Evolutionary conservation across 495 filamentous ascomycete genomes (phyloP), one percentile per base, ranked within the genome.

Genomic region (Pseudevernia furfuracea): DNA sequence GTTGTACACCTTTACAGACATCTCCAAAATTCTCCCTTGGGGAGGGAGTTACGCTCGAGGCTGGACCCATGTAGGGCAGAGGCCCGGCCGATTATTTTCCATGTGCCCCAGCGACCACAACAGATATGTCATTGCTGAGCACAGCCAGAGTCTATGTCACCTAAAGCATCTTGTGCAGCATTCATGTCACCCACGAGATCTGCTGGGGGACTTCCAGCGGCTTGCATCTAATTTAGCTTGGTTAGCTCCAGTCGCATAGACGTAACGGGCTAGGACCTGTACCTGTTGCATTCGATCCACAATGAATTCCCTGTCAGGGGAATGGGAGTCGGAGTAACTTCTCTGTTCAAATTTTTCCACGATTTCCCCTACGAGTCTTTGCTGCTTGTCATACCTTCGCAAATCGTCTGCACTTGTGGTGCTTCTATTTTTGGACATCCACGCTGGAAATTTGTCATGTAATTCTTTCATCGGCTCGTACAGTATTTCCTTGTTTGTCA

Each of bases 381-480:
- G 88, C 79, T 97, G 94, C 72, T 87, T 83, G 73, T 88, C 79
- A 75, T 96, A 97, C 59, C 89, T 76, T 69, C 82, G 81, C 72
- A 92, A 72, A 70, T 97, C 93, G 57, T 89, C 90, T 4, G 86
- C 75, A 61, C 80, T 87, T 0, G 81, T 78, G 61, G 78, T 86
- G 10, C 71, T 81, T 66, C 79, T 81, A 71, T 96, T 92, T 76
- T 90, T 87, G 67, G 81, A 82, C 72, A 98, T 78, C 94, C 94
- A 98, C 5, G 73, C 83, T 0, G 89, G 91, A 71, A 93, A 98
- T 75, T 96, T 97, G 32, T 88, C 86, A 71, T 93, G 79, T 66
- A 97, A 75, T 76, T 98, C 95, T 78, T 94, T 96, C 93, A 98
- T 97, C 21, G 94, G 94, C 77, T 97, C 92, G 70, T 98, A 97